These are phyloP conservation scores for Glycyrrhiza uralensis DNA, from an alignment of 306 rosid species.

Conservation along the genomic window DNA sequence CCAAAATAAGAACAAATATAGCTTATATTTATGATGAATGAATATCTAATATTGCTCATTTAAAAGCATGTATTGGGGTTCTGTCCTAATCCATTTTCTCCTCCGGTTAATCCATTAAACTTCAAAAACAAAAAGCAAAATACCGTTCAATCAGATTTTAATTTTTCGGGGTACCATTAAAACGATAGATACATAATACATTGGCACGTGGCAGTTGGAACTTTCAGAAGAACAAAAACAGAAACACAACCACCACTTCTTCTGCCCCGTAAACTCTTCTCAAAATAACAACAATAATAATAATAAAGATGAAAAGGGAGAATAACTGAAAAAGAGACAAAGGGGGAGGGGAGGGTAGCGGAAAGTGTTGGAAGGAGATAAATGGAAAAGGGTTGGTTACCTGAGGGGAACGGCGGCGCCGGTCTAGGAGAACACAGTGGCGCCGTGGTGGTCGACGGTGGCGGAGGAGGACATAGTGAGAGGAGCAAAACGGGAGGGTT, in stretches of 20 bases:
- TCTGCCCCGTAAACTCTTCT: conserved; percentile 5
- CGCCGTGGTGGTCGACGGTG: conserved; percentile 1
- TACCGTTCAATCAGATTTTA: background rate
- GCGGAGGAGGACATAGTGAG: conserved; percentile 8
- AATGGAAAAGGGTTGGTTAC: background rate
- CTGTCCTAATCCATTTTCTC: no score
- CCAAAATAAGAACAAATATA: background rate
- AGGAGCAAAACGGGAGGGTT: background rate
- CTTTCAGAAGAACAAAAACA: background rate
- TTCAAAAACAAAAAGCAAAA: background rate
- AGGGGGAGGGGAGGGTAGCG: background rate
- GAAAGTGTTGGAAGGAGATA: background rate
- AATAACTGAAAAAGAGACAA: background rate
- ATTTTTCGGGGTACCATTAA: background rate
- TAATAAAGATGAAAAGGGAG: background rate
- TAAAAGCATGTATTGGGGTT: no score
- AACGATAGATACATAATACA: conserved; percentile 4
- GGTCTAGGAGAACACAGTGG: conserved; percentile 11
- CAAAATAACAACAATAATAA: background rate
- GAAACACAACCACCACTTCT: background rate
- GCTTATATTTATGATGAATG: background rate
- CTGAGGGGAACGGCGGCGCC: conserved; percentile 10
- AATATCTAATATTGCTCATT: background rate
- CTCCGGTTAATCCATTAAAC: background rate
- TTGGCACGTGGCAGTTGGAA: background rate